A percentile compares a stretch with the other conserved stretches of the same genome.
phyloP scores from a whole-genome alignment of 23 red algal genomes.

The Gracilaria gracilis region DNA sequence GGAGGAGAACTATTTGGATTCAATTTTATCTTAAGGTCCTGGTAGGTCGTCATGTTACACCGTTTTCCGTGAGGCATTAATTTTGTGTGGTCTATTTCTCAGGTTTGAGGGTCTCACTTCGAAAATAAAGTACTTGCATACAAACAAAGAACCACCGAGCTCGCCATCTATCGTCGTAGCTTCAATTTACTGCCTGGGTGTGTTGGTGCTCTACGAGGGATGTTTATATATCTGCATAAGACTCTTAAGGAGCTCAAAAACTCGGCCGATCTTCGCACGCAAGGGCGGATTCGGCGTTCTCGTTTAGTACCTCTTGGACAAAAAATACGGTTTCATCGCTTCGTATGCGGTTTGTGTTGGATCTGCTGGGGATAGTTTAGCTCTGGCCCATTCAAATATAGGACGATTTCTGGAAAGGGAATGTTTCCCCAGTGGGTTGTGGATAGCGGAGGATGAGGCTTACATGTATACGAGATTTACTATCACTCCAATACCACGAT shows the following conservation, averaged over 20 bases:
- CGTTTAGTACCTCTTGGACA: no score
- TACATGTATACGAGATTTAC: not conserved
- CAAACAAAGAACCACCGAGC: not conserved
- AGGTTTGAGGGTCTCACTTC: not conserved
- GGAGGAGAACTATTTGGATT: no score
- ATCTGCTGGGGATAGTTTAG: not conserved
- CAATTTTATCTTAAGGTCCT: not conserved
- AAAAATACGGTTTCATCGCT: not conserved
- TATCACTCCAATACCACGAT: slow-evolving; percentile 20
- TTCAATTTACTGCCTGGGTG: no score
- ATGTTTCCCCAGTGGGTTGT: not conserved
- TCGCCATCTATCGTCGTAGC: no score
- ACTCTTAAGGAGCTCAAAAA: not conserved
- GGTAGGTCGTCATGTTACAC: not conserved
- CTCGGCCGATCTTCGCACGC: not conserved
- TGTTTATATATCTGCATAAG: not conserved
- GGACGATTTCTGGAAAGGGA: not conserved
- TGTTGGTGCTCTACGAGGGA: slow-evolving; percentile 10
- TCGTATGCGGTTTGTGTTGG: not conserved
- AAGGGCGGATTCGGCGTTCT: no score
- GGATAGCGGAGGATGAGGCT: slow-evolving; percentile 25
- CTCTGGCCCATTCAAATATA: not conserved
- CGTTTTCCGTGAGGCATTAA: not conserved
- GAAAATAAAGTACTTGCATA: not conserved
- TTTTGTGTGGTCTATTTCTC: not conserved